Evolutionary conservation across 73 alveolate species (phyloP).

Genomic region (Paramecium sonneborni): DNA sequence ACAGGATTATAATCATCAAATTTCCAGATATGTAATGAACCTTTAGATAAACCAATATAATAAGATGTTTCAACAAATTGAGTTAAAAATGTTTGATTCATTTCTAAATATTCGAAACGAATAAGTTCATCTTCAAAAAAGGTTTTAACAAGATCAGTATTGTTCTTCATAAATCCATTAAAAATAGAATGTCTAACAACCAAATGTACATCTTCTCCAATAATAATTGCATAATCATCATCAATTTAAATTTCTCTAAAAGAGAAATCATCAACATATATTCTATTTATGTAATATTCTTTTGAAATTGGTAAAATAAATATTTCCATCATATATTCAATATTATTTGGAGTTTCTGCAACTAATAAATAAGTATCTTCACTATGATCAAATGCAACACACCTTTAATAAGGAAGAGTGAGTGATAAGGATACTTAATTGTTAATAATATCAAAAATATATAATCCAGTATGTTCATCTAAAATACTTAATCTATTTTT

Average conservation of each 20-base stretch:
- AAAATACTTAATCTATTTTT: conserved; percentile 6
- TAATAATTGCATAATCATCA: conserved; percentile 23
- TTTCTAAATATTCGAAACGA: background rate
- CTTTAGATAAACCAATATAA: conserved; percentile 16
- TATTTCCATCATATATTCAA: conserved; percentile 42
- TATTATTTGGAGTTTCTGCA: conserved; percentile 19
- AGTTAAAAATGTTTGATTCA: background rate
- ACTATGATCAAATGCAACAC: conserved; percentile 8
- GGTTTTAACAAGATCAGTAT: background rate
- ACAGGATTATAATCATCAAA: conserved; percentile 17
- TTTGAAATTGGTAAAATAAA: background rate
- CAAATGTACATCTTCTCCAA: conserved; percentile 42
- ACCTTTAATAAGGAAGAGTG: background rate
- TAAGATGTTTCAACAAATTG: background rate
- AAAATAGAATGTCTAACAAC: conserved; percentile 29
- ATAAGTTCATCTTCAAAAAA: conserved; percentile 20
- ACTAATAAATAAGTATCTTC: background rate
- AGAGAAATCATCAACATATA: conserved; percentile 19
- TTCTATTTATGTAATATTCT: conserved; percentile 12
- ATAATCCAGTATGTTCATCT: conserved; percentile 41
- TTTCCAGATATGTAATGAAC: conserved; percentile 18
- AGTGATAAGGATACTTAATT: background rate
- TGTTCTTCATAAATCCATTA: conserved; percentile 17
- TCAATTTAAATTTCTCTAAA: conserved; percentile 13
- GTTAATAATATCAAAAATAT: background rate